Evolutionary conservation across 2,329 filamentous ascomycete genomes (phyloP), one percentile per base, ranked within the genome.

Genomic region (Phialemoniopsis sp.): DNA sequence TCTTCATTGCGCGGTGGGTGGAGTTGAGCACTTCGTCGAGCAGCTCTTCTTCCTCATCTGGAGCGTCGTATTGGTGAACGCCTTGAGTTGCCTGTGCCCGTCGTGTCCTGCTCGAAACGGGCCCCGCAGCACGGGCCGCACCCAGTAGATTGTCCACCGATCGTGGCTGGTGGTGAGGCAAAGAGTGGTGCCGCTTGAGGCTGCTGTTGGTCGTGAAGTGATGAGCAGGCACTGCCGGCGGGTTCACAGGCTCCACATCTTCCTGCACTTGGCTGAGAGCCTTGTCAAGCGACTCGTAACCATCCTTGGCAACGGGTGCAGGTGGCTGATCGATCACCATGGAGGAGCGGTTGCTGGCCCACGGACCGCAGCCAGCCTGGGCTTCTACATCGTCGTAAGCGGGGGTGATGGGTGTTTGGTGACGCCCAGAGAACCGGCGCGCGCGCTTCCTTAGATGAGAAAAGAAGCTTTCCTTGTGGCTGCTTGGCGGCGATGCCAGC

Each of bases 401-500:
- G 8, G 89, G 85, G 14, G 89, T 87, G 42, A 85, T 80, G 8
- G 88, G 84, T 13, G 82, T 83, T 58, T 91, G 87, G 56, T 95
- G 89, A 41, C 91, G 83, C 34, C 93, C 93, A 18, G 93, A 98
- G 44, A 98, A 83, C 50, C 93, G 79, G 51, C 93, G 80, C 19
- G 94, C 93, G 37, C 91, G 84, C 65, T 98, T 98, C 41, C 93
- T 80, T 8, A 98, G 75, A 59, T 98, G 93, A 1, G 93, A 97
- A 66, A 98, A 98, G 71, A 98, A 98, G 62, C 93, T 89, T 62
- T 98, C 93, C 57, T 94, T 94, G 41, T 89, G 87, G 14, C 78
- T 87, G 52, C 77, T 83, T 0, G 84, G 81, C 4, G 89, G 88
- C 6, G 89, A 93, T 13, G 78, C 81, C 17, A 90, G 70, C 16